Evolutionary conservation across 345 rosid species (phyloP), one percentile per base, ranked within the genome.

Genomic region (Isatis tinctoria): DNA sequence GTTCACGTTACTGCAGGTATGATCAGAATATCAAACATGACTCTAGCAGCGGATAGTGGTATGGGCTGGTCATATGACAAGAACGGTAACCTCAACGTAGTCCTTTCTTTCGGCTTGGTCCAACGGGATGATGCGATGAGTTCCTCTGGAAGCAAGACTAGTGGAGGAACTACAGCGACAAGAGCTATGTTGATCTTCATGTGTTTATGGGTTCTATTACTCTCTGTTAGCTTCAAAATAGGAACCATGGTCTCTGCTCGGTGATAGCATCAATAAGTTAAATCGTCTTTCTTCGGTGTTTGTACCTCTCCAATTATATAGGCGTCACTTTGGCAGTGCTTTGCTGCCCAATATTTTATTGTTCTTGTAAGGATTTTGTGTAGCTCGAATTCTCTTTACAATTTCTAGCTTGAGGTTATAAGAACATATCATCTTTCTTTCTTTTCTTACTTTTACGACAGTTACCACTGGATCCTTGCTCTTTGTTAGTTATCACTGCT

Each of bases 1-100:
- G 85, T 85, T 47, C 96, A 85, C 54, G 87, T 96, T 9, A 90
- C 93, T 60, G 96, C 99, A 58, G 99, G 97, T 67, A 84, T 92
- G 85, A 86, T 96, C 67, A 90, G 92, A 84, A 89, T 96, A 79
- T 83, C 92, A 53, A 75, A 83, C 73, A 54, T 57, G 70, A 45
- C 43, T 43, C 40, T 61, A 52, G 64, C 69, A 26, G 59, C 44
- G 24, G 79, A 76, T n/a, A 67, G 61, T 26, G 77, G 78, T 32
- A 73, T 84, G 69, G 91, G 87, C 70, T 85, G 88, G 97, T 84
- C 92, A 26, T 63, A 82, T 28, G 84, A 83, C 70, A 96, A 96
- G 82, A 88, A 86, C 33, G 87, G 88, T 69, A 79, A 83, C 54
- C 81, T 90, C 85, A 90, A 84, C 45, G 48, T 96, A 5, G 69